Base-by-base conservation (phyloP, 768 basidiomycete genomes). In the Amanita exitialis region DNA sequence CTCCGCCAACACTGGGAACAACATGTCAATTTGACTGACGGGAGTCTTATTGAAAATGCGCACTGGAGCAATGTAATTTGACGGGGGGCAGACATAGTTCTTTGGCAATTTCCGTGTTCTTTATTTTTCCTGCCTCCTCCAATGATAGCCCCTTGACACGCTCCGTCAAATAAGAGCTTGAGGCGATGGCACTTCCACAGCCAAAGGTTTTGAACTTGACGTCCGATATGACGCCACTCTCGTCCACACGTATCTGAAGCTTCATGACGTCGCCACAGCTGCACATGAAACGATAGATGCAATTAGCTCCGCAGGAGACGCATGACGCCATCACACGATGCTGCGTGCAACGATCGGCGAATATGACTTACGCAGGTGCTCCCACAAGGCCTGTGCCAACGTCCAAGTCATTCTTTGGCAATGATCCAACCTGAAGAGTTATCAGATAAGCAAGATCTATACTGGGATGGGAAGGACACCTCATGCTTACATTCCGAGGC, bases 131-230 rank as follows among this genome's bases (percentile, higher is more conserved):
- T 6, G 96, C 96, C 54, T 93, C 90, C 48, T 97, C 96, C 51
- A 99, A 69, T 7, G 86, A 84, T 54, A 98, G 76, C 21, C 96
- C 96, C 70, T 84, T 95, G 54, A 99, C 95, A 47, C 93, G 87
- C 71, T 99, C 95, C 15, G 96, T 99, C 90, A 98, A 93, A 66
- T 95, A 99, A 6, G 90, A 94, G 62, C 90, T 93, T 1, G 92
- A 95, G 0, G 96, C 96, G 54, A 99, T 99, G 58, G 93, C 93
- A 57, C 91, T 94, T 48, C 96, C 96, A 66, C 96, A 98, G 2
- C 96, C 95, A 67, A 99, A 98, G 0, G 96, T 98, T 76, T 98
- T 99, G 77, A 98, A 98, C 71, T 95, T 96, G 69, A 97, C 96
- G 64, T 99, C 96, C 44, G 86, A 88, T 62, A 99, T 99, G 67